Evolutionary conservation across 148 eudicot genomes (phyloP), one percentile per base, ranked within the genome.

Genomic region (Linanthus parryae): DNA sequence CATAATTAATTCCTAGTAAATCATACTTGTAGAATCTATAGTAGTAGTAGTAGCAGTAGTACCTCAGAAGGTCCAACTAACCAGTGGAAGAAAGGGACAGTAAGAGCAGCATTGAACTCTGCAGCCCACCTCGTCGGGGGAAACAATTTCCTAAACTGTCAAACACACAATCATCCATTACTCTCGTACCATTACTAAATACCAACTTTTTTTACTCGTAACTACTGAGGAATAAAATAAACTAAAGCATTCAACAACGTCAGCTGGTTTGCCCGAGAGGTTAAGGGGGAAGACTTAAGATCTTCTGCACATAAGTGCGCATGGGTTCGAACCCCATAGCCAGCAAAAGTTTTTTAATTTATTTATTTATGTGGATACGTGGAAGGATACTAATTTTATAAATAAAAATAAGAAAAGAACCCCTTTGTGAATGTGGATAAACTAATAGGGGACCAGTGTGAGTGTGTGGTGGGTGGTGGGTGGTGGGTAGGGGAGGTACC

Each of bases 241-340:
- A n/a, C n/a, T n/a, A n/a, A n/a, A n/a, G n/a, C n/a, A n/a, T n/a
- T n/a, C n/a, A n/a, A n/a, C n/a, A n/a, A n/a, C n/a, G n/a, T n/a
- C n/a, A n/a, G n/a, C n/a, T 81, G 84, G 95, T 91, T 88, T 85
- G 92, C 92, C 92, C 95, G 88, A 80, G 94, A 48, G 92, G 95
- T 85, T 83, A 83, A 85, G 92, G 88, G 92, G 92, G 85, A 76
- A 80, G 91, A 80, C 92, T 90, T 88, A 81, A 88, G 94, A 81
- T 88, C 97, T 89, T 76, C 97, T 85, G 97, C 95, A 90, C 92
- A 83, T 65, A 83, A 78, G 97, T 90, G 97, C 95, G 95, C 97
- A 75, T 85, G 97, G 97, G 95, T 90, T 90, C 97, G 92, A 85
- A 85, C 92, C 91, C 95, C 92, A 85, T 78, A 85, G 92, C 95